Base-by-base conservation (phyloP, 2,329 filamentous ascomycete species). In the Xylariaceae sp. region DNA sequence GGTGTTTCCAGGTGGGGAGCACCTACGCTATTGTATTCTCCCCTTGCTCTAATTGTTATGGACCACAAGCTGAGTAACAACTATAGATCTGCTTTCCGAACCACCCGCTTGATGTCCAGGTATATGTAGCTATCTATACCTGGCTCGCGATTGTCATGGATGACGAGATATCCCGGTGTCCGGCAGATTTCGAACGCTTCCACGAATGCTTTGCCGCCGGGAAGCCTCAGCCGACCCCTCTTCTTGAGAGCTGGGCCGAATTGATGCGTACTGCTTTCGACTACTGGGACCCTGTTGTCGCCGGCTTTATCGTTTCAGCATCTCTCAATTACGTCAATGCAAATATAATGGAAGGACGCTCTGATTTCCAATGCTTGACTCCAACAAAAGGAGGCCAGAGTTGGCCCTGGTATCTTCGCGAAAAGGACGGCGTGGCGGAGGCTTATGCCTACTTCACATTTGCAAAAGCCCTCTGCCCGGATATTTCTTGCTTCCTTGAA, bases 111-210 rank as follows among this genome's bases (percentile, higher is more conserved):
- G 63, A 70, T 16, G 58, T 70, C 16, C 67, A 67, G 41, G 52
- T 73, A 21, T 70, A 71, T 54, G 60, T 70, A 10, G 68, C 69
- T 16, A 67, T 73, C 37, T 68, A 67, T 46, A 70, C 71, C 21
- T 70, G 69, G 57, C 51, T 73, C 5, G 64, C 63, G 5, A 65
- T 68, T 20, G 56, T 71, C 7, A 65, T 70, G 16, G 71, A 72
- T 29, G 69, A 73, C 59, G 62, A 57, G 43, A 64, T 66, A 9
- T 41, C 44, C 6, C 48, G 61, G 48, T 48, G 62, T 2, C 57
- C 56, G 1, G 45, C 52, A 14, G 59, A 67, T 44, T 56, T 65
- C 20, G 60, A 63, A 18, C 18, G 55, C 6, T 71, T 71, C 47
- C 65, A 68, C 18, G 44, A 62, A 10, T 65, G 66, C 20, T 70